Evolutionary conservation across 495 filamentous ascomycete genomes (phyloP).

Genomic region (Trypethelium eluteriae): DNA sequence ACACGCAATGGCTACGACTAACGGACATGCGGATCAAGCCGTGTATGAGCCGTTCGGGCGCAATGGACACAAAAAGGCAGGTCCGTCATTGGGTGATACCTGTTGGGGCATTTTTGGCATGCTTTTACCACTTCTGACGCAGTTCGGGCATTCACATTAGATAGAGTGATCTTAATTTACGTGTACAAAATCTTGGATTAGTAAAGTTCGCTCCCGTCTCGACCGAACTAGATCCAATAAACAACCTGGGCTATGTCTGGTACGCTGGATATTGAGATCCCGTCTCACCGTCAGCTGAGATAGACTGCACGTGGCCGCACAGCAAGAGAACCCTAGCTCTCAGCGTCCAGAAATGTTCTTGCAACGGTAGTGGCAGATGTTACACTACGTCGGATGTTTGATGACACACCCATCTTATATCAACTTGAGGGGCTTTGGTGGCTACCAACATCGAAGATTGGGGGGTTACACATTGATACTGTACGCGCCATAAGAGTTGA

Average conservation of each 20-base stretch:
- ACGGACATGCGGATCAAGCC: slow-evolving; percentile 42
- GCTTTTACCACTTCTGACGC: slow-evolving; percentile 79
- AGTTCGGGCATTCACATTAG: slow-evolving; percentile 81
- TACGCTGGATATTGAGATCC: neutral
- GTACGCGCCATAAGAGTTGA: too few relatives aligned
- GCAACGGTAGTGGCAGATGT: neutral
- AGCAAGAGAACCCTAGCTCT: neutral
- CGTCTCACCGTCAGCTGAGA: neutral
- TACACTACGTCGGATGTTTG: neutral
- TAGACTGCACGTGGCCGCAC: neutral
- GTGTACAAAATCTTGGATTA: neutral
- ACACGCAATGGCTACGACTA: slow-evolving; percentile 10
- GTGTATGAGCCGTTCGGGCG: slow-evolving; percentile 24
- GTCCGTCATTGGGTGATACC: slow-evolving; percentile 55
- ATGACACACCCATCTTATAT: neutral
- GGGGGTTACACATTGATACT: too few relatives aligned
- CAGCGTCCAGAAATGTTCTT: too few relatives aligned
- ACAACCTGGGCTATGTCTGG: neutral
- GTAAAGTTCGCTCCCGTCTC: neutral
- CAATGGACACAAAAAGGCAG: slow-evolving; percentile 26
- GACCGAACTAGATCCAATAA: too few relatives aligned
- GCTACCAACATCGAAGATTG: too few relatives aligned
- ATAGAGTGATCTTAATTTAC: neutral
- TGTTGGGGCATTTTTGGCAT: slow-evolving; percentile 78
- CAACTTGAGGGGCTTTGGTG: neutral